Conservation (phyloP, 768 basidiomycete species). For the Podaxis sp. region DNA sequence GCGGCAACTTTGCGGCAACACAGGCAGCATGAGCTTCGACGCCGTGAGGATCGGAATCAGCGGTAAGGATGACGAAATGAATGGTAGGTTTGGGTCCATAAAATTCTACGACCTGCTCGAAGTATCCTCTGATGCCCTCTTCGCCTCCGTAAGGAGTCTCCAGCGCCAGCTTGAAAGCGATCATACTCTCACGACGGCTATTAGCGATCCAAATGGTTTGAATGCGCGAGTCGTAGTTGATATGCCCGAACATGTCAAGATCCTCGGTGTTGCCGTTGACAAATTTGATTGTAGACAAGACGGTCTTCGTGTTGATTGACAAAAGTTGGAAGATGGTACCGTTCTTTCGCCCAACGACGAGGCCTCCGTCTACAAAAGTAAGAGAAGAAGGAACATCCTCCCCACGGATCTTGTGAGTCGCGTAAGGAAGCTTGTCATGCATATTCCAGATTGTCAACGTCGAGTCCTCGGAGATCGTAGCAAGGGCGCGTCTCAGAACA, state of each 20-base stretch:
- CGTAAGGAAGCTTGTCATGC: slow-evolving; percentile 73
- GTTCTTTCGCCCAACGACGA: slow-evolving; percentile 80
- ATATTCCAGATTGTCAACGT: slow-evolving; percentile 82
- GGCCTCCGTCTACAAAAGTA: slow-evolving; percentile 83
- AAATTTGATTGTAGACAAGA: slow-evolving; percentile 80
- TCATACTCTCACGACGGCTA: slow-evolving; percentile 79
- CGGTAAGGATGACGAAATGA: slow-evolving; percentile 85
- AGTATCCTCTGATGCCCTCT: slow-evolving; percentile 61
- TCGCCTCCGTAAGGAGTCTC: slow-evolving; percentile 64
- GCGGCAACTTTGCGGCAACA: slow-evolving; percentile 74
- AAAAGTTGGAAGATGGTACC: slow-evolving; percentile 85
- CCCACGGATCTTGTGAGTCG: slow-evolving; percentile 73
- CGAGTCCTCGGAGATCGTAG: slow-evolving; percentile 81
- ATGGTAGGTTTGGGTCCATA: slow-evolving; percentile 82
- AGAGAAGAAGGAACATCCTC: slow-evolving; percentile 82
- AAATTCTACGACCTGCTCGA: slow-evolving; percentile 85
- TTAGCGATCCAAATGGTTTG: slow-evolving; percentile 89
- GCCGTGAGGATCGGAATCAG: slow-evolving; percentile 79
- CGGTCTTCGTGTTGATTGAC: slow-evolving; percentile 68
- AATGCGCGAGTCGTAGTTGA: slow-evolving; percentile 81
- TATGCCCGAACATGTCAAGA: slow-evolving; percentile 85
- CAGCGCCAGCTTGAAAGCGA: slow-evolving; percentile 74
- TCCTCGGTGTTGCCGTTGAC: slow-evolving; percentile 66
- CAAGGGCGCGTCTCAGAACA: slow-evolving; percentile 70
- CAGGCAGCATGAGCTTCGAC: slow-evolving; percentile 85